Evolutionary conservation across 495 filamentous ascomycete genomes (phyloP).

Genomic region (Neurospora sp.): DNA sequence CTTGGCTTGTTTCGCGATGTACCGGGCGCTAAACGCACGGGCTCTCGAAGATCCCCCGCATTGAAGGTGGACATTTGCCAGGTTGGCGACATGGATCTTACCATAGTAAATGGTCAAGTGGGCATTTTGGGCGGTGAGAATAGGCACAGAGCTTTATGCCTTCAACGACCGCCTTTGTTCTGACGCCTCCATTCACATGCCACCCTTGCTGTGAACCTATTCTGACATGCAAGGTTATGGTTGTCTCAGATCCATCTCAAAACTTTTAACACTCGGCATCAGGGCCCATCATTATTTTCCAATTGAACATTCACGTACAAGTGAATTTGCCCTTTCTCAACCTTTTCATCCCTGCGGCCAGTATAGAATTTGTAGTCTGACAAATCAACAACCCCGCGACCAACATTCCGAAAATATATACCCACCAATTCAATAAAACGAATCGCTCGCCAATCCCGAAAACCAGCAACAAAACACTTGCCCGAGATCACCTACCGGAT

Average conservation of each 20-base stretch:
- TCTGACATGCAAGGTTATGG: neutral
- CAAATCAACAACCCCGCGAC: neutral
- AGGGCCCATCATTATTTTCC: neutral
- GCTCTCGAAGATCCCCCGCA: neutral
- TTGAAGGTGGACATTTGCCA: neutral
- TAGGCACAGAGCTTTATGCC: conserved; percentile 3
- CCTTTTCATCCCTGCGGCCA: neutral
- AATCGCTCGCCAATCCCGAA: neutral
- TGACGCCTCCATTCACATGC: neutral
- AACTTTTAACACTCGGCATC: neutral
- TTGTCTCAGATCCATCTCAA: neutral
- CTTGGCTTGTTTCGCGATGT: neutral
- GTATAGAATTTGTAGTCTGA: neutral
- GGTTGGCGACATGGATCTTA: neutral
- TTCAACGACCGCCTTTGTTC: conserved; percentile 1
- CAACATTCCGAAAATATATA: neutral
- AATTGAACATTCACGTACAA: neutral
- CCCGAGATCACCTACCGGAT: neutral
- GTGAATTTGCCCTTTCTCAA: neutral
- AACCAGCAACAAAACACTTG: neutral
- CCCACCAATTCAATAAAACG: neutral
- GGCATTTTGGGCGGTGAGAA: neutral
- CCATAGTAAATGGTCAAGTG: neutral
- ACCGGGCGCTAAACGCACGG: neutral
- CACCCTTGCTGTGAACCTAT: neutral